phyloP scores from a whole-genome alignment of 1,139 yeast genomes.

The Debaryomyces psychrophilus region DNA sequence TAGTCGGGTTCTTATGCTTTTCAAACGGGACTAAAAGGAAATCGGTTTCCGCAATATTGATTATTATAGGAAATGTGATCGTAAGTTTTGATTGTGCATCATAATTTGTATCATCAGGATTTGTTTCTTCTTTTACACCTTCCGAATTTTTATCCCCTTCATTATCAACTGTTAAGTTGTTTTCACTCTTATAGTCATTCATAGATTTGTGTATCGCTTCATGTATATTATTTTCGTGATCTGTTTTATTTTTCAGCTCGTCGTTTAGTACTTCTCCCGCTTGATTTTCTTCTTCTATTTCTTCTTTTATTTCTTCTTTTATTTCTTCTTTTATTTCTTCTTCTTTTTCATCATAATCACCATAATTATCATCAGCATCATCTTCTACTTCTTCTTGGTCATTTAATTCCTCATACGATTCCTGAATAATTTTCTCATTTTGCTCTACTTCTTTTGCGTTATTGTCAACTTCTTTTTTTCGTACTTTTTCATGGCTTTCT shows the following conservation, averaged over 20 bases:
- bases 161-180: background rate
- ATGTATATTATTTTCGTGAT: background rate
- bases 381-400: background rate
- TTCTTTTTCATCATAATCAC: background rate
- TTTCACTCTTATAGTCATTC: background rate
- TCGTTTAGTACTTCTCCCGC: background rate
- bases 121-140: background rate
- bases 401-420: background rate
- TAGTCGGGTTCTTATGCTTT: conserved; percentile 11
- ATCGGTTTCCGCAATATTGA: conserved; percentile 26
- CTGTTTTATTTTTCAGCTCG: background rate
- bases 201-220: background rate
- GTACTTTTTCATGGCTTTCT: background rate
- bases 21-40: conserved; percentile 30
- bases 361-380: conserved; percentile 4
- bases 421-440: background rate
- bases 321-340: background rate
- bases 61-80: conserved; percentile 21
- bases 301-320: conserved; percentile 1
- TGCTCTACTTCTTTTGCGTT: background rate
- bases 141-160: too few relatives aligned
- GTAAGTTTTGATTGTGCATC: background rate
- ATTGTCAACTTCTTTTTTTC: background rate
- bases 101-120: background rate
- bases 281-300: background rate